phyloP scores from a whole-genome alignment of 352 stramenopile species.

The Globisporangium alternatum region DNA sequence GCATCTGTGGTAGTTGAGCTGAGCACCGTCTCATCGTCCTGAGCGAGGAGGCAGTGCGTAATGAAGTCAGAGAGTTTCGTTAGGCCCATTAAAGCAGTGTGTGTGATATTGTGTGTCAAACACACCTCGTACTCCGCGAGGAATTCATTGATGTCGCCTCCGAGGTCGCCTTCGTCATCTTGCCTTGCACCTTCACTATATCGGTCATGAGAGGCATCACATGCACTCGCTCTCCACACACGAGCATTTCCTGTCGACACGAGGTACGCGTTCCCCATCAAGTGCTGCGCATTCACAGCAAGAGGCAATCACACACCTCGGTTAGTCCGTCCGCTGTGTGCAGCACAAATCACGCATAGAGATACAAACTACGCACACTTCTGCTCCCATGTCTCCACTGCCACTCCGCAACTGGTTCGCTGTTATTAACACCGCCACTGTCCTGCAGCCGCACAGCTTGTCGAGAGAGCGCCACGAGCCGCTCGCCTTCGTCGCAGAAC shows the following conservation, averaged over 20 bases:
- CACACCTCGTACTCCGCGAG: conserved; percentile 16
- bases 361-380: conserved; percentile 27
- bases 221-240: background rate
- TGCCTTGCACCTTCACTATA: background rate
- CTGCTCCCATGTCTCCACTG: conserved; percentile 55
- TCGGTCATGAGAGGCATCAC: conserved; percentile 1
- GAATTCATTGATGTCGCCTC: conserved; percentile 9
- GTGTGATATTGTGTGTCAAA: background rate
- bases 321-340: background rate
- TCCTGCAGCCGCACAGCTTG: conserved; percentile 18
- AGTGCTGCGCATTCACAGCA: conserved; percentile 29
- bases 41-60: background rate
- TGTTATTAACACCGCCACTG: background rate
- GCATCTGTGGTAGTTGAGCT: background rate
- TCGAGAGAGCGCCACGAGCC: conserved; percentile 40
- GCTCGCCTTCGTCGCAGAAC: conserved; percentile 47
- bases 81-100: background rate
- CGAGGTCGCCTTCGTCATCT: background rate
- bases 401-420: conserved; percentile 32
- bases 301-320: background rate
- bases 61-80: background rate
- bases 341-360: background rate
- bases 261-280: conserved; percentile 64
- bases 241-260: conserved; percentile 48
- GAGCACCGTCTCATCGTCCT: conserved; percentile 14